These are phyloP conservation scores for Talaromyces sp. DNA, from an alignment of 2,329 filamentous ascomycete species.

Conservation along the genomic window DNA sequence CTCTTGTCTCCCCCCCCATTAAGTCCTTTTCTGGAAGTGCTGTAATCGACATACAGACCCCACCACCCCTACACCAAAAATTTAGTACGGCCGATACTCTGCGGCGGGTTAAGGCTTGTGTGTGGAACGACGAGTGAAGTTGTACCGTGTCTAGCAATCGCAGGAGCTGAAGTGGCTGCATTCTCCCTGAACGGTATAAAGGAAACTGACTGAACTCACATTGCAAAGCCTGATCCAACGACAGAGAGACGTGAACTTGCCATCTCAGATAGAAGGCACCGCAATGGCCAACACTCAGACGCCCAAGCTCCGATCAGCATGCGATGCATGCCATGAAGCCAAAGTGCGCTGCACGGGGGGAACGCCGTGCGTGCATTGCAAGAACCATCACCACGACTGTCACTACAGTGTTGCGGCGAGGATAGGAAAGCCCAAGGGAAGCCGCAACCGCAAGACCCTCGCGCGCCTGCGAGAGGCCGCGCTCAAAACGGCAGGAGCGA, in stretches of 20 bases:
- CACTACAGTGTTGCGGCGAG: constrained; percentile 10
- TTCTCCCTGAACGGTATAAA: not conserved
- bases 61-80: not conserved
- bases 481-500: not conserved
- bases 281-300: constrained; percentile 7
- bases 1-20: not conserved
- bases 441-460: constrained; percentile 11
- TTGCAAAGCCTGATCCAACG: not conserved
- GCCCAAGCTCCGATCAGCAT: constrained; percentile 12
- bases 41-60: not conserved
- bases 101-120: not conserved
- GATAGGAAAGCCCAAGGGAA: constrained; percentile 12
- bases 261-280: not conserved
- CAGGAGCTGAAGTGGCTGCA: not conserved
- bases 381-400: constrained; percentile 8
- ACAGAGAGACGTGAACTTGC: not conserved
- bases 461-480: constrained; percentile 9
- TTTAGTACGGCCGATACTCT: not conserved
- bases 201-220: not conserved
- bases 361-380: constrained; percentile 8
- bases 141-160: not conserved
- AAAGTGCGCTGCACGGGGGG: constrained; percentile 12
- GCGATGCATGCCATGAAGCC: constrained; percentile 11
- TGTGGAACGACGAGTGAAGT: not conserved
- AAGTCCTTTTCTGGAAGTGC: not conserved